Percentiles rank a stretch among this genome's conserved stretches.
Conservation (phyloP, 2,329 filamentous ascomycete species). For the Paracoccidioides brasiliensis region DNA sequence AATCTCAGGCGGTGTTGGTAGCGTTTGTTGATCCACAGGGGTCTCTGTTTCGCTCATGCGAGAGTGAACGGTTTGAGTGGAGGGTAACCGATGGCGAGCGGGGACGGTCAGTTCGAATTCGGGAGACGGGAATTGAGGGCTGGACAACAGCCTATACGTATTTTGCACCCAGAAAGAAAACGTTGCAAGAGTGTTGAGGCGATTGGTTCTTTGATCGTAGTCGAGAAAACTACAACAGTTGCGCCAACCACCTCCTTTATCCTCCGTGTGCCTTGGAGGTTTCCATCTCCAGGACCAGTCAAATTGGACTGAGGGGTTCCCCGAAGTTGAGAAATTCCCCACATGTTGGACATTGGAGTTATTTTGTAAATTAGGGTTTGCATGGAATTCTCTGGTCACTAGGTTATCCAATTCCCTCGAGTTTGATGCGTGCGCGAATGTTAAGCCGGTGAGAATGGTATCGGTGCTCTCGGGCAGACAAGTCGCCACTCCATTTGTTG, state of each 20-base stretch:
- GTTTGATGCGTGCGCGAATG: conserved; percentile 81
- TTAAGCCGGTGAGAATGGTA: conserved; percentile 74
- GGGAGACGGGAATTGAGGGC: conserved; percentile 50
- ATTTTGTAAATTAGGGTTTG: conserved; percentile 93
- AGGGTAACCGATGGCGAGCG: conserved; percentile 69
- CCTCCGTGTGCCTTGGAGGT: conserved; percentile 68
- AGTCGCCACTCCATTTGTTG: conserved; percentile 38
- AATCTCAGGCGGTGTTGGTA: conserved; percentile 7
- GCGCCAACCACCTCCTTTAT: conserved; percentile 82
- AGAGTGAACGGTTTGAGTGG: conserved; percentile 73
- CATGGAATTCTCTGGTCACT: conserved; percentile 88
- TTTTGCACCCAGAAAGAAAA: conserved; percentile 95
- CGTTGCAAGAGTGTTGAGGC: conserved; percentile 72
- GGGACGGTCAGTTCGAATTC: conserved; percentile 61
- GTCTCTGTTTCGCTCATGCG: conserved; percentile 60
- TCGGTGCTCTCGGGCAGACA: conserved; percentile 43
- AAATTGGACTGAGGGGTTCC: conserved; percentile 73
- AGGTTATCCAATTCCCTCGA: conserved; percentile 81
- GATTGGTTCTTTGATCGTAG: conserved; percentile 86
- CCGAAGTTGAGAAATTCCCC: conserved; percentile 77
- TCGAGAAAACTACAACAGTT: conserved; percentile 96
- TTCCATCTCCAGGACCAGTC: conserved; percentile 97
- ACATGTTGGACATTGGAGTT: conserved; percentile 91
- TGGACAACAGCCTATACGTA: conserved; percentile 16
- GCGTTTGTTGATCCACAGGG: conserved; percentile 22